A percentile compares a stretch with the other conserved stretches of the same genome.
Evolutionary conservation across 108 stramenopile genomes (phyloP).

Genomic region (Nannochloropsis oceanica): DNA sequence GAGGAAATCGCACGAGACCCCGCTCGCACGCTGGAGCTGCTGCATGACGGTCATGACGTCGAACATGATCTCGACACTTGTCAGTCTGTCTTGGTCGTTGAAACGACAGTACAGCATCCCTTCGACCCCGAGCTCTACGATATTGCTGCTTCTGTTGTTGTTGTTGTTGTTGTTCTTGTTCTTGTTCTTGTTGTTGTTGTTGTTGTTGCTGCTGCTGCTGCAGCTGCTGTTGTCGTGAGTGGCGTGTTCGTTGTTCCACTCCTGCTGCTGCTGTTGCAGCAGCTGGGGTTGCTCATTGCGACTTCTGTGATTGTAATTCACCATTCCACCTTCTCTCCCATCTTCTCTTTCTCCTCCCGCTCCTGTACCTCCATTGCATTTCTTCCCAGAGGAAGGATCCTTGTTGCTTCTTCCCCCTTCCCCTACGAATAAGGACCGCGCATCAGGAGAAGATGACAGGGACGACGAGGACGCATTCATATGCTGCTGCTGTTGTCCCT

Average conservation of each 20-base stretch:
- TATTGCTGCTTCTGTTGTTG: background rate
- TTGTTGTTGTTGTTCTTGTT: background rate
- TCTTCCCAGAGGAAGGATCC: background rate
- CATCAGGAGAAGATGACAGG: background rate
- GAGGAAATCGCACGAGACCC: background rate
- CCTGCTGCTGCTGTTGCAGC: background rate
- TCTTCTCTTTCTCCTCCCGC: background rate
- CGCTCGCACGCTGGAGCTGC: conserved; percentile 57
- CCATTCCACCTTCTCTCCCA: background rate
- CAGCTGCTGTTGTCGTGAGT: background rate
- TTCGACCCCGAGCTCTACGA: background rate
- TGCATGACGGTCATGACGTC: conserved; percentile 97
- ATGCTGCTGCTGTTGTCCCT: background rate
- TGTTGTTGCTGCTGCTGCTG: background rate
- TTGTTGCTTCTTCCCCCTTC: background rate
- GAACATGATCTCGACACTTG: conserved; percentile 73
- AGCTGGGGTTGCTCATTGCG: background rate
- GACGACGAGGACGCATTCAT: background rate
- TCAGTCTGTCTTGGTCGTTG: conserved; percentile 67
- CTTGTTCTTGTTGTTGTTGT: background rate
- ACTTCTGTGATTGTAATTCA: background rate
- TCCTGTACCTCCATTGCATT: background rate
- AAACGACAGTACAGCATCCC: conserved; percentile 89
- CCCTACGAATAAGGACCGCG: background rate
- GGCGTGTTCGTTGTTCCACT: background rate